Evolutionary conservation across 495 filamentous ascomycete species (phyloP).

Genomic region (Trichoderma orchidacearum): DNA sequence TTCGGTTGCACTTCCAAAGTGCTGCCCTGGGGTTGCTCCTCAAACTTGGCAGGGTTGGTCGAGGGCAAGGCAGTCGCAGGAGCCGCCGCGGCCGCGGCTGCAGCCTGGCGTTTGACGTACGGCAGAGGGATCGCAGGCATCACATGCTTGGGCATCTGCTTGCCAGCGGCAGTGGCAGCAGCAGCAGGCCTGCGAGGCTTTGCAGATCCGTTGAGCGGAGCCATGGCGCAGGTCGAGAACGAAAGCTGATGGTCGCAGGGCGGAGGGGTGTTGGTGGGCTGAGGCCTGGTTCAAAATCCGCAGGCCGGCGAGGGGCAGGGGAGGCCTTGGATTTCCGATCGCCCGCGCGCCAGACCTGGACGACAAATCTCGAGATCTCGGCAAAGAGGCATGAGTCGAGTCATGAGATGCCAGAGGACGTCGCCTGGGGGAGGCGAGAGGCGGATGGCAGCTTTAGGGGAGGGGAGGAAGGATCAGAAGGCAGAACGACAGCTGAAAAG

Average conservation of each 20-base stretch:
- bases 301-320: not conserved
- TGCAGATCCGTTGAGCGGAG: not conserved
- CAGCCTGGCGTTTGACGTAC: conserved; percentile 2
- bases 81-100: conserved; percentile 1
- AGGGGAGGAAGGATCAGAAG: not conserved
- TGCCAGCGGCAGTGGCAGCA: not conserved
- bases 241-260: not conserved
- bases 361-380: not conserved
- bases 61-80: not conserved
- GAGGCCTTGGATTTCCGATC: not conserved
- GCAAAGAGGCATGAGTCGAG: not conserved
- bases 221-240: not conserved
- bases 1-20: not conserved
- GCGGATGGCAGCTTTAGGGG: not conserved
- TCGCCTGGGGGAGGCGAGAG: not conserved
- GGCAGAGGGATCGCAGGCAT: conserved; percentile 3
- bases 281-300: not conserved
- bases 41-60: not conserved
- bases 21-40: not conserved
- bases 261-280: not conserved
- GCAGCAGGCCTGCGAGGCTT: not conserved
- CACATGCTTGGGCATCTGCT: not conserved
- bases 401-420: not conserved
- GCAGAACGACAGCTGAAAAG: not conserved
- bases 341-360: conserved; percentile 2